phyloP scores from a whole-genome alignment of 805 yeast species.

The Suhomyces canberraensis region DNA sequence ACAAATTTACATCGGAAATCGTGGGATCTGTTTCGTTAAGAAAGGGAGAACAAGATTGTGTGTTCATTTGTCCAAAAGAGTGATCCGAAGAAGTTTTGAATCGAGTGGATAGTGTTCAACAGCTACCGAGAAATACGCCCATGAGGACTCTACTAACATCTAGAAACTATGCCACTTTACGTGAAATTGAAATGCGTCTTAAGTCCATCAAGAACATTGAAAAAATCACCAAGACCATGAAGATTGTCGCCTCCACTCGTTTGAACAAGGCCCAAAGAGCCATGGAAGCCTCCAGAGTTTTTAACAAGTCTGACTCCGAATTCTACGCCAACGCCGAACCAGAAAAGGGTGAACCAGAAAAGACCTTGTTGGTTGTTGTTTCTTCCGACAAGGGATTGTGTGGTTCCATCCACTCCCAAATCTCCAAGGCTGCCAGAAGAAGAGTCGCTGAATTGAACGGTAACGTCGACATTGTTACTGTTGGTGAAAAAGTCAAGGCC shows the following conservation, averaged over 20 bases:
- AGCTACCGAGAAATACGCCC: too few relatives aligned
- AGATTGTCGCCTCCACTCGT: conserved; percentile 97
- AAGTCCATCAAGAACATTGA: conserved; percentile 98
- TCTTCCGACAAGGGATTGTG: conserved; percentile 98
- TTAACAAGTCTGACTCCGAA: conserved; percentile 74
- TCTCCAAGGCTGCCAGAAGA: conserved; percentile 82
- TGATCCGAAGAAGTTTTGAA: too few relatives aligned
- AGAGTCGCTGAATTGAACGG: conserved; percentile 60
- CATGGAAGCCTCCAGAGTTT: conserved; percentile 81
- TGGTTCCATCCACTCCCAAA: conserved; percentile 96
- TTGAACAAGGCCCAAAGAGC: conserved; percentile 94
- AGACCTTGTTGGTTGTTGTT: conserved; percentile 78
- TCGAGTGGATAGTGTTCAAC: too few relatives aligned
- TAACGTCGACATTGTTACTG: conserved; percentile 71
- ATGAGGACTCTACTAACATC: conserved; percentile 30
- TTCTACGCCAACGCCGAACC: conserved; percentile 84
- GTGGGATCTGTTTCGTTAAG: too few relatives aligned
- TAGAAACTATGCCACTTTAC: conserved; percentile 95
- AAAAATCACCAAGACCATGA: conserved; percentile 99
- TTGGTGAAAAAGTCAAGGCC: conserved; percentile 92
- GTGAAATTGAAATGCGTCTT: conserved; percentile 97
- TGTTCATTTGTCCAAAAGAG: too few relatives aligned
- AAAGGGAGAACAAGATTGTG: too few relatives aligned
- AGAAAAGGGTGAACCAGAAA: conserved; percentile 50
- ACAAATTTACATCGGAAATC: too few relatives aligned